Evolutionary conservation across 345 rosid species (phyloP), one percentile per base, ranked within the genome.

Genomic region (Sonneratia caseolaris): DNA sequence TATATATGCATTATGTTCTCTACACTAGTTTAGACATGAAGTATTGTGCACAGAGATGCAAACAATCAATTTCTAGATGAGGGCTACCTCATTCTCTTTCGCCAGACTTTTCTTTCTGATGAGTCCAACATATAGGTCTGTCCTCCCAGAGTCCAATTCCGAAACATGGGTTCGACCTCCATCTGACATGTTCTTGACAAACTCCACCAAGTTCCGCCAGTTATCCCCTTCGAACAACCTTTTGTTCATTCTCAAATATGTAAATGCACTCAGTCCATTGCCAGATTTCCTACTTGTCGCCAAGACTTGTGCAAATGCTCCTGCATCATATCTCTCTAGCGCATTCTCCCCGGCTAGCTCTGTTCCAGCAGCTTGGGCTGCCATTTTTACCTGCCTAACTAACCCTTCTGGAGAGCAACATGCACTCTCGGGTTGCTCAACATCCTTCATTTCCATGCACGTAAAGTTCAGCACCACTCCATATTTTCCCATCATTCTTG

Each of bases 391-490:
- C 81, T 95, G 99, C 82, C 64, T 75, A 10, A 95, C 97, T 71
- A 92, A 81, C 57, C 97, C 97, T 86, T 91, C 91, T 0, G 99
- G 97, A 0, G 99, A 95, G 81, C 97, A 90, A 65, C 87, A 85
- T 32, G 96, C 96, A 62, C 83, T 56, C 48, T 75, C 84, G 0
- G 93, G 96, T 74, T 91, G 97, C 64, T 91, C 91, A 1, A 79
- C 79, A 65, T 91, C 97, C 77, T 80, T 85, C 97, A 90, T 90
- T 75, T 95, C 99, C 97, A 92, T 91, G 92, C 97, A 95, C 71
- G 99, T 95, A 87, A 92, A 95, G 82, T 95, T 91, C 24, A 88
- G 74, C 22, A 89, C 86, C 53, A 83, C 93, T 8, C 84, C 89
- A 47, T 92, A 81, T 76, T 86, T 90, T 64, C 82, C 76, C 75